Evolutionary conservation across 2,329 filamentous ascomycete species (phyloP), one percentile per base, ranked within the genome.

Genomic region (Fusarium kyushuense): DNA sequence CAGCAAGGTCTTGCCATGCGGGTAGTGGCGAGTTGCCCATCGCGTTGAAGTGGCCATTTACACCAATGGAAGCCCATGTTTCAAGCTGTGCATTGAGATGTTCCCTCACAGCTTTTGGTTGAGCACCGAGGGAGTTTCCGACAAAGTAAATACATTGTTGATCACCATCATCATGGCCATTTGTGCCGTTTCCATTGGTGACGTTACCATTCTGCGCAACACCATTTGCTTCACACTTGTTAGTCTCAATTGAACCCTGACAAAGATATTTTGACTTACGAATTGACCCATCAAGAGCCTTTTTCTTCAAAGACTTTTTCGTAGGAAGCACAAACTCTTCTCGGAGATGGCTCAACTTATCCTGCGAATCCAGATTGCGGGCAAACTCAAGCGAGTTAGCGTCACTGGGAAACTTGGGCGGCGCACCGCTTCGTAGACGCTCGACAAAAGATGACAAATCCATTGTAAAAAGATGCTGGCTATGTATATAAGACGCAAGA

Each of bases 51-150:
- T 97, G 94, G 0, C 94, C 94, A 40, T 91, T 89, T 23, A 97
- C 94, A 19, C 91, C 94, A 69, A 96, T 91, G 0, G 89, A 90
- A 1, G 90, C 90, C 94, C 94, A 97, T 5, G 92, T 93, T 65
- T 91, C 87, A 2, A 97, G 85, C 70, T 96, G 93, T 7, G 88
- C 86, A 45, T 89, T 83, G 65, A 97, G 80, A 65, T 92, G 89
- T 17, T 84, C 81, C 19, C 86, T 83, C 0, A 90, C 89, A 16
- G 86, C 86, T 65, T 86, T 88, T 43, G 94, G 93, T 77, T 97
- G 94, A 6, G 95, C 86, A 36, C 94, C 94, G 2, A 97, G 86
- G 0, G 93, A 97, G 81, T 97, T 97, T 58, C 94, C 94, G 70
- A 93, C 95, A 67, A 97, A 89, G 78, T 97, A 97, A 61, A 93